Base-by-base conservation (phyloP, 495 filamentous ascomycete species). In the Penicillium argentinense region DNA sequence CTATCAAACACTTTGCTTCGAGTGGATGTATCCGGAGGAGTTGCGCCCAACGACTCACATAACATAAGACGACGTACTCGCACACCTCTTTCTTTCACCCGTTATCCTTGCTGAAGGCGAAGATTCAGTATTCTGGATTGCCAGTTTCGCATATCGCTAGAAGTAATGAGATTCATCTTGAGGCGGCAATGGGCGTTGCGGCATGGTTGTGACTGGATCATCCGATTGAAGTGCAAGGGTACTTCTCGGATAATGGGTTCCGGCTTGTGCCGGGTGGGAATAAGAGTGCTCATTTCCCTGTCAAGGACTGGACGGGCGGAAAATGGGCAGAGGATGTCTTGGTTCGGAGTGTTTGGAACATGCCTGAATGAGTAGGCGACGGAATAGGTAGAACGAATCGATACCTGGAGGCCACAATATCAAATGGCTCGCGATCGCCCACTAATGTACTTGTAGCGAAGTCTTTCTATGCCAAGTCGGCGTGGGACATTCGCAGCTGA, bases 201-300 rank as follows among this genome's bases (percentile, higher is more conserved):
- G 70, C 82, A 7, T 87, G 83, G 70, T 83, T 83, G 2, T 88
- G 84, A 84, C 64, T 88, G 2, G 80, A 81, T 47, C 71, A 84
- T 42, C 77, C 78, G 1, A 67, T 73, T 7, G 82, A 75, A 0
- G 66, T 76, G 11, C 66, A 85, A 14, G 69, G 81, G 0, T 76
- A 78, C 43, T 87, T 87, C 51, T 74, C 82, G 8, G 66, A 76
- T 2, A 88, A 86, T 52, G 69, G 68, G 0, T 86, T 88, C 50
- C 68, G 77, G 48, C 46, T 87, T 18, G 40, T 73, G 45, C 74
- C 74, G 9, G 77, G 77, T 1, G 69, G 82, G 60, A 69, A 68
- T 50, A 77, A 68, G 51, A 62, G 75, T 28, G 57, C 79, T 9
- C 69, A 68, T 0, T 78, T 72, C 45, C 72, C 65, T 17, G 60